These are phyloP conservation scores for Quercus alba DNA, from an alignment of 306 rosid genomes.

Conservation along the genomic window DNA sequence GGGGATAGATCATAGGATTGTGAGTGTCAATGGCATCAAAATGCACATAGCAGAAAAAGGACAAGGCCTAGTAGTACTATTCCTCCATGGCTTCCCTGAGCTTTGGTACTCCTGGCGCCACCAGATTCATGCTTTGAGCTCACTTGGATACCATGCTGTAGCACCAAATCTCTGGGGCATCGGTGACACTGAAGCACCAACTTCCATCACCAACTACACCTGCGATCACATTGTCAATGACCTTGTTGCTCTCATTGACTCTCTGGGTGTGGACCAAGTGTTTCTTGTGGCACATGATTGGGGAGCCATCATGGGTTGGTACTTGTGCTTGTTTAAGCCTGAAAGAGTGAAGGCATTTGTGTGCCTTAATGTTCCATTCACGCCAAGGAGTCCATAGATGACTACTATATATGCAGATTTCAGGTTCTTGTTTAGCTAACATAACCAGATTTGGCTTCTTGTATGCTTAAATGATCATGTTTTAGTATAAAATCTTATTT, in stretches of 20 bases:
- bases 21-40: slow-evolving; percentile 36
- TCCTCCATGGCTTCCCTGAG: slow-evolving; percentile 41
- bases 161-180: no score
- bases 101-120: slow-evolving; percentile 39
- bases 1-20: slow-evolving; percentile 5
- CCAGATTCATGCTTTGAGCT: slow-evolving; percentile 24
- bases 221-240: no score
- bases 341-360: slow-evolving; percentile 29
- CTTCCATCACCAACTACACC: no score
- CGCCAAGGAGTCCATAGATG: neutral
- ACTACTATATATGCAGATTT: slow-evolving; percentile 40
- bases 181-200: no score
- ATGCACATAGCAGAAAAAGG: slow-evolving; percentile 39
- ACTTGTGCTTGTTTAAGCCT: slow-evolving; percentile 32
- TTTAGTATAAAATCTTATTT: neutral
- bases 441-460: neutral
- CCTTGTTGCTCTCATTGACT: no score
- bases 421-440: slow-evolving; percentile 14
- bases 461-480: neutral
- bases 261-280: no score
- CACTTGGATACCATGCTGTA: neutral
- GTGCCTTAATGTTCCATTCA: slow-evolving; percentile 12
- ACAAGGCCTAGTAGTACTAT: slow-evolving; percentile 25
- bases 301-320: slow-evolving; percentile 24
- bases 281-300: no score